Conservation (phyloP, 2,329 filamentous ascomycete genomes). For the Alternaria sp. region DNA sequence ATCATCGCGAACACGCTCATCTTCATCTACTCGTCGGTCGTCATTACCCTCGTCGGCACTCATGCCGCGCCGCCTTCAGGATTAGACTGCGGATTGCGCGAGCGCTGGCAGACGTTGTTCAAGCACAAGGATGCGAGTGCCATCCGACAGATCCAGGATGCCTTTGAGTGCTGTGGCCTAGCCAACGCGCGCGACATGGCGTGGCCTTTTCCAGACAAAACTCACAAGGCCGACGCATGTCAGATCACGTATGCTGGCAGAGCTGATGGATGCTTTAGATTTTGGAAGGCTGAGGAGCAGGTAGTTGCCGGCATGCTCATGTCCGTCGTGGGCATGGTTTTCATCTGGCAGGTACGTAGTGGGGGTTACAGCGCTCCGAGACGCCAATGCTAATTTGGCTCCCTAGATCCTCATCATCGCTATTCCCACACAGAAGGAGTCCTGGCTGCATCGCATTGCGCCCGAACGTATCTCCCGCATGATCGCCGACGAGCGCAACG, state of each 20-base stretch:
- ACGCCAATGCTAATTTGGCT: not conserved
- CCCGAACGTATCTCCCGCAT: conserved; percentile 42
- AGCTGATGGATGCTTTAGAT: conserved; percentile 56
- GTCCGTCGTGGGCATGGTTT: conserved; percentile 51
- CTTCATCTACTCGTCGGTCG: conserved; percentile 50
- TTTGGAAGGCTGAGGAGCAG: conserved; percentile 65
- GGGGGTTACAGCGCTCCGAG: not conserved
- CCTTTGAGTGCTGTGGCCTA: conserved; percentile 71
- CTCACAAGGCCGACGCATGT: conserved; percentile 51
- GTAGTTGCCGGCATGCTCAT: conserved; percentile 62
- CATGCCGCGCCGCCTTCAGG: conserved; percentile 48
- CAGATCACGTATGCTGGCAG: conserved; percentile 54
- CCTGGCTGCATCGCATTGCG: conserved; percentile 39
- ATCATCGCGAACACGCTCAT: conserved; percentile 48
- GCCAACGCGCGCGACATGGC: conserved; percentile 63
- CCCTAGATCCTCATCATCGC: conserved; percentile 40
- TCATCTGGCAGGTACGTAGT: conserved; percentile 40
- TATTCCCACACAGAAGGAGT: conserved; percentile 36
- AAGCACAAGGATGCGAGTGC: conserved; percentile 55
- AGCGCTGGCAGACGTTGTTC: conserved; percentile 64
- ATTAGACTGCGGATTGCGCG: conserved; percentile 62
- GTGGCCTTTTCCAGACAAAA: conserved; percentile 64
- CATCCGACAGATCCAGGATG: conserved; percentile 68
- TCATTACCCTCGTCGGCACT: conserved; percentile 55
- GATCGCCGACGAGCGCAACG: conserved; percentile 38